Percentiles rank a stretch among this genome's conserved stretches.
phyloP scores from a whole-genome alignment of 1,284 basidiomycete genomes.

The Phylloboletellus chloephorus region DNA sequence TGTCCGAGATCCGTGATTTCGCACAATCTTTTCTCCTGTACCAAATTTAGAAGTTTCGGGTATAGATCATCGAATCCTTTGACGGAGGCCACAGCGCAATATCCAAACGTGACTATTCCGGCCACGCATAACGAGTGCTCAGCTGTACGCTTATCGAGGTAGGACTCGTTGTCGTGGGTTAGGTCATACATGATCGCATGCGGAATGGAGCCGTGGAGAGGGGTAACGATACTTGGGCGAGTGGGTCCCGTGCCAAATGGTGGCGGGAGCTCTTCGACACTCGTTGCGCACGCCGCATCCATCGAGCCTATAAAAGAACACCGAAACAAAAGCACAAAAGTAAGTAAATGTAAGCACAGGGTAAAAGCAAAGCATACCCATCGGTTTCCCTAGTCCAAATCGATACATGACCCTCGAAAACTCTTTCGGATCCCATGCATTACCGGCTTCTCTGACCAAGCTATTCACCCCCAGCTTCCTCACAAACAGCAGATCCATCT shows the following conservation, averaged over 20 bases:
- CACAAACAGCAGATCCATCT: constrained; percentile 89
- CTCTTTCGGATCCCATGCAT: constrained; percentile 85
- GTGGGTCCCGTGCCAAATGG: constrained; percentile 75
- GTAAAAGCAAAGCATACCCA: constrained; percentile 50
- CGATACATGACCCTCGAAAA: constrained; percentile 80
- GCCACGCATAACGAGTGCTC: constrained; percentile 92
- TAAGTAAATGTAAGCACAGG: neutral
- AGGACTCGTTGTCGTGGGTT: constrained; percentile 95
- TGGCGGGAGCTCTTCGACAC: constrained; percentile 66
- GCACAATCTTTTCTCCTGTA: constrained; percentile 77
- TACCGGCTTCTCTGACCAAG: constrained; percentile 87
- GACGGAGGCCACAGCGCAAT: constrained; percentile 83
- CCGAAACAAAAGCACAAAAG: neutral
- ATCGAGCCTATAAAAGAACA: constrained; percentile 63
- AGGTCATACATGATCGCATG: constrained; percentile 92
- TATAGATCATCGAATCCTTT: constrained; percentile 98
- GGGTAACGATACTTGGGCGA: constrained; percentile 68
- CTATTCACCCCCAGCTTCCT: constrained; percentile 88
- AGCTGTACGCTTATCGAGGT: constrained; percentile 81
- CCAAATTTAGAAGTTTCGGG: constrained; percentile 83
- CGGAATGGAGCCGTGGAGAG: constrained; percentile 78
- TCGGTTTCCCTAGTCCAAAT: constrained; percentile 85
- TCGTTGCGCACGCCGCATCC: constrained; percentile 81
- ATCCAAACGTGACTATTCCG: constrained; percentile 82
- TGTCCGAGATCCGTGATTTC: constrained; percentile 51